A percentile compares a stretch with the other conserved stretches of the same genome.
Evolutionary conservation across 2,329 filamentous ascomycete species (phyloP).

Genomic region (Fusarium dimerum): DNA sequence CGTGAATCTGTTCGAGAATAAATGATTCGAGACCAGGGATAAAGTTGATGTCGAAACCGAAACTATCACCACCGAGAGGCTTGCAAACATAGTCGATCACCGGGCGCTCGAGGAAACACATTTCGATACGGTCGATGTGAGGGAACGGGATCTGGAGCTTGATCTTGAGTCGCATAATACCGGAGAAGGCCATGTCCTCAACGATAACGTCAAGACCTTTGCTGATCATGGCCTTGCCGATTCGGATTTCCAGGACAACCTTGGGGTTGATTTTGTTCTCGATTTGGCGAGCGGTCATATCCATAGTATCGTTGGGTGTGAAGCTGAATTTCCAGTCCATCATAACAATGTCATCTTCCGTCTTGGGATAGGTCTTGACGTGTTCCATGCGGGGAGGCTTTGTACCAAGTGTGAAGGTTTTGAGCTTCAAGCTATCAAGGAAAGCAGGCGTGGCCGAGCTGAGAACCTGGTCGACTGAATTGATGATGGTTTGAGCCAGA

Average conservation of each 20-base stretch:
- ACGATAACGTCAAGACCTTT: conserved; percentile 98
- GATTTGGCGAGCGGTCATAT: conserved; percentile 86
- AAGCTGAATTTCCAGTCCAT: conserved; percentile 99
- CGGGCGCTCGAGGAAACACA: conserved; percentile 89
- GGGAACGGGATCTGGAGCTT: conserved; percentile 97
- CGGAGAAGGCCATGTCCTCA: conserved; percentile 94
- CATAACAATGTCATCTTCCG: conserved; percentile 90
- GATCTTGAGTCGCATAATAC: conserved; percentile 94
- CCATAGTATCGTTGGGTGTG: conserved; percentile 89
- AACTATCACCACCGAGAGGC: conserved; percentile 88
- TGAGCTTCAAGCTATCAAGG: conserved; percentile 89
- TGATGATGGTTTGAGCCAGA: conserved; percentile 87
- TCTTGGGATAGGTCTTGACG: conserved; percentile 96
- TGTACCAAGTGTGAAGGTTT: conserved; percentile 88
- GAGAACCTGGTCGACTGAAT: conserved; percentile 92
- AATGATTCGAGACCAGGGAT: conserved; percentile 92
- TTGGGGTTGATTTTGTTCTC: conserved; percentile 98
- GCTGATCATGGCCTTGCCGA: conserved; percentile 95
- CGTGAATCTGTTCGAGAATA: conserved; percentile 95
- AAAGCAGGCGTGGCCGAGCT: conserved; percentile 91
- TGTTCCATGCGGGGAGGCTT: conserved; percentile 97
- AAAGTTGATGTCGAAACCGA: conserved; percentile 99
- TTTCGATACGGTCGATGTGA: conserved; percentile 90
- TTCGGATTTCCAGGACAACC: conserved; percentile 87
- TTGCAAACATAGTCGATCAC: conserved; percentile 98